Evolutionary conservation across 2,329 filamentous ascomycete genomes (phyloP), one percentile per base, ranked within the genome.

Genomic region (Diaporthe velutina): DNA sequence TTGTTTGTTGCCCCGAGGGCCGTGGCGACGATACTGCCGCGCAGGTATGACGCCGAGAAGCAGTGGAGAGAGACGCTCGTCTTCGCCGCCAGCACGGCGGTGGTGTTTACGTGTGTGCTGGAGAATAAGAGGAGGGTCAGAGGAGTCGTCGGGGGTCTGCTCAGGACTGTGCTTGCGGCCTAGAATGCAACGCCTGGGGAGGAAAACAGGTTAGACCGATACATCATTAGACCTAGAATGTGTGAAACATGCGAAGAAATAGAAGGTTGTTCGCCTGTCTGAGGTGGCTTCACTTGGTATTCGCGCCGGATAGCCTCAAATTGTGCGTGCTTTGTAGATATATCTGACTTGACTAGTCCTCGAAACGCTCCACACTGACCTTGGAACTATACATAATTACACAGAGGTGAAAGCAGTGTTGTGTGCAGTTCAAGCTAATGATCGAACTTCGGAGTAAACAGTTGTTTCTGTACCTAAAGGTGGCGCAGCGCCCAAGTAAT

Each of bases 1-100:
- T 87, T 97, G 52, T 97, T 97, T 81, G 94, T 97, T 57, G 91
- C 93, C 28, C 95, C 95, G 0, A 88, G 94, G 76, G 95, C 95
- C 19, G 86, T 94, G 76, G 94, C 93, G 12, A 94, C 93, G 0
- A 82, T 96, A 76, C 84, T 97, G 22, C 95, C 95, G 9, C 86
- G 95, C 75, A 87, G 90, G 54, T 97, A 97, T 82, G 81, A 83
- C 3, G 79, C 83, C 74, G 85, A 91, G 79, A 88, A 92, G 83
- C 89, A 93, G 85, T 93, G 91, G 91, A 86, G 89, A 70, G 93
- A 95, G 85, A 91, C 87, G 50, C 76, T 90, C 40, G 89, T 88
- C 1, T 95, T 95, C 83, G 91, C 93, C 0, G 81, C 88, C 58
- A 94, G 93, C 80, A 89, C 91, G 13, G 93, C 93, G 6, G 87